phyloP scores from a whole-genome alignment of 352 stramenopile genomes.

The Phytophthora pseudosyringae region DNA sequence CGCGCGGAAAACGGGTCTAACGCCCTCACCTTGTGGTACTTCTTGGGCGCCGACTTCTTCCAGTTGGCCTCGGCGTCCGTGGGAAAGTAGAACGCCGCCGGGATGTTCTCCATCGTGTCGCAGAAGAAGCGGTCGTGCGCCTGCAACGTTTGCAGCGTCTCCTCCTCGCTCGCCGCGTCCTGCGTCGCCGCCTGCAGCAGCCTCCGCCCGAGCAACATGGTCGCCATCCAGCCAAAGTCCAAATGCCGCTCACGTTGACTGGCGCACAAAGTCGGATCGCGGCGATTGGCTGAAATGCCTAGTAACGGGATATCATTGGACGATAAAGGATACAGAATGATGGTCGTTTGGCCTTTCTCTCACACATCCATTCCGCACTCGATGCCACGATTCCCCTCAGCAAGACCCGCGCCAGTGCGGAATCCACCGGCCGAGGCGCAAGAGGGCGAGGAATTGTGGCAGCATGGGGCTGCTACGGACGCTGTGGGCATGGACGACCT shows the following conservation, averaged over 20 bases:
- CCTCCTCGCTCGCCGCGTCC: conserved; percentile 14
- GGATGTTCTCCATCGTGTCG: conserved; percentile 77
- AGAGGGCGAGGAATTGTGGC: neutral
- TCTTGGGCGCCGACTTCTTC: conserved; percentile 71
- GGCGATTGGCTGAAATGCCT: conserved; percentile 28
- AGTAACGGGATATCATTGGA: conserved; percentile 1
- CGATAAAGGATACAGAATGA: conserved; percentile 13
- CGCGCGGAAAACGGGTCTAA: neutral
- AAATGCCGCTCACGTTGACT: conserved; percentile 31
- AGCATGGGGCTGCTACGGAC: conserved; percentile 37
- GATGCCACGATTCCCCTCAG: conserved; percentile 4
- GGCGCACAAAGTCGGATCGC: conserved; percentile 19
- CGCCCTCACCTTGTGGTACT: conserved; percentile 72
- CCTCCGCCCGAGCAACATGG: conserved; percentile 62
- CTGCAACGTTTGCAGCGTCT: conserved; percentile 29
- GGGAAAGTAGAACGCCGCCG: conserved; percentile 78
- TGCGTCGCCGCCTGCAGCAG: conserved; percentile 46
- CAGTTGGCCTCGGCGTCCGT: conserved; percentile 82
- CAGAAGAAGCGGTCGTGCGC: conserved; percentile 79
- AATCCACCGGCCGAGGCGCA: conserved; percentile 3
- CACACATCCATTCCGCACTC: conserved; percentile 21
- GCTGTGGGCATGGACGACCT: conserved; percentile 53
- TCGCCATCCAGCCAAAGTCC: conserved; percentile 22
- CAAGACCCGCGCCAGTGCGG: conserved; percentile 6
- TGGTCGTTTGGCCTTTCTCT: conserved; percentile 13